Percentiles rank a stretch among this genome's conserved stretches.
Evolutionary conservation across 371 early-diverging fungal genomes (phyloP).

Genomic region (Actinomucor elegans): DNA sequence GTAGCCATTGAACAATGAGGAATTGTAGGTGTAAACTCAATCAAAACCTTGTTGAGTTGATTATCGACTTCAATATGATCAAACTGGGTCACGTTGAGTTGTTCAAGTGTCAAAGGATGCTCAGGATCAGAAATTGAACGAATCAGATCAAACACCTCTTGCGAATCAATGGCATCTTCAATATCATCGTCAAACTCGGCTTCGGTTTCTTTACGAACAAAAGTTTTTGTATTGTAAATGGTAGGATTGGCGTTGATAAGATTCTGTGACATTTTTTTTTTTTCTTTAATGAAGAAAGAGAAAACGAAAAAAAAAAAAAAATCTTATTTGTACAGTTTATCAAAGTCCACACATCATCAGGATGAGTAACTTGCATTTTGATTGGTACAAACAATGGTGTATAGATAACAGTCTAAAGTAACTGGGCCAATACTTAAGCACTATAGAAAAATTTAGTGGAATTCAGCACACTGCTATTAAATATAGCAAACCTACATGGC

Average conservation of each 20-base stretch:
- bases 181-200: slow-evolving; percentile 70
- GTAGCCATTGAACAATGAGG: slow-evolving; percentile 99
- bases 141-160: slow-evolving; percentile 93
- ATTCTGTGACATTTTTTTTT: slow-evolving; percentile 32
- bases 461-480: too few species aligned
- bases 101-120: slow-evolving; percentile 96
- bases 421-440: too few species aligned
- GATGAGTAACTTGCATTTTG: too few species aligned
- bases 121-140: slow-evolving; percentile 99
- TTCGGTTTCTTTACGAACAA: slow-evolving; percentile 52
- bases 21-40: slow-evolving; percentile 97
- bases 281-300: not conserved
- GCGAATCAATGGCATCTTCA: slow-evolving; percentile 77
- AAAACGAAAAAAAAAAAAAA: not conserved
- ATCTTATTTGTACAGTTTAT: not conserved
- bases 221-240: slow-evolving; percentile 65
- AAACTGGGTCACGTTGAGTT: slow-evolving; percentile 88
- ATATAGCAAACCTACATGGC: too few species aligned
- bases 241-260: slow-evolving; percentile 85
- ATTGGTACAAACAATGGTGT: too few species aligned
- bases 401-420: too few species aligned
- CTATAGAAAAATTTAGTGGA: too few species aligned
- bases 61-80: slow-evolving; percentile 84
- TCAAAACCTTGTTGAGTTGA: slow-evolving; percentile 60
- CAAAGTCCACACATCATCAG: too few species aligned